Base-by-base conservation (phyloP, 2,329 filamentous ascomycete species). In the Cladosporium velox region DNA sequence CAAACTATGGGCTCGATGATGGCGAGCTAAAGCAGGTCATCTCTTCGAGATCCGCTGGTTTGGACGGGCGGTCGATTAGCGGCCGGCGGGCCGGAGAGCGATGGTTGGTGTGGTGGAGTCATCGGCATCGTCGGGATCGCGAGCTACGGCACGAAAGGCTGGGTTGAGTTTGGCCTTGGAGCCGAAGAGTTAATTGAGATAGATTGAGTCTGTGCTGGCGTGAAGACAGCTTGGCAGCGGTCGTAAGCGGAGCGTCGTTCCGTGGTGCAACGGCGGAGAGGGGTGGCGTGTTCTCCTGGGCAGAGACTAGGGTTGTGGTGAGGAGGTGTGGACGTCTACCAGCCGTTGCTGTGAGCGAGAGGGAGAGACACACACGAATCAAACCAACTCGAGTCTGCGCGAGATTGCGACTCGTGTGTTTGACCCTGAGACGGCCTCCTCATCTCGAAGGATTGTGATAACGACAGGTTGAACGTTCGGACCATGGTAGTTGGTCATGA, bases 141-240 rank as follows among this genome's bases (percentile, higher is more conserved):
- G 32, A 34, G 34, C 34, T 41, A 58, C n/a, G 34, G 34, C 55
- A 41, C 55, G 32, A 32, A n/a, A 12, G 15, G 30, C 28, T 32
- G 11, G 21, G 34, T 35, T 24, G 34, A 58, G 55, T 58, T 58
- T 58, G 32, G 55, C 11, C 55, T 58, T 58, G 34, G 24, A 28
- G 34, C 55, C 55, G 32, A 58, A 6, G 34, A 12, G 32, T 54
- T 18, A 14, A 18, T 47, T 47, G 21, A 21, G n/a, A 12, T 21
- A 41, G n/a, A 34, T 49, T 26, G 58, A 38, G 59, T 62, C 59
- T 38, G 59, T 62, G 59, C 59, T 52, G 26, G 14, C 47, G 44
- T 62, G 59, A 62, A 62, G 59, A 62, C 59, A 62, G 59, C 59
- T 62, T 62, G 59, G 59, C 59, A 34, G 44, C 47, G 44, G 59